These are phyloP conservation scores for Glarea lozoyensis DNA, from an alignment of 495 filamentous ascomycete species.

Conservation along the genomic window DNA sequence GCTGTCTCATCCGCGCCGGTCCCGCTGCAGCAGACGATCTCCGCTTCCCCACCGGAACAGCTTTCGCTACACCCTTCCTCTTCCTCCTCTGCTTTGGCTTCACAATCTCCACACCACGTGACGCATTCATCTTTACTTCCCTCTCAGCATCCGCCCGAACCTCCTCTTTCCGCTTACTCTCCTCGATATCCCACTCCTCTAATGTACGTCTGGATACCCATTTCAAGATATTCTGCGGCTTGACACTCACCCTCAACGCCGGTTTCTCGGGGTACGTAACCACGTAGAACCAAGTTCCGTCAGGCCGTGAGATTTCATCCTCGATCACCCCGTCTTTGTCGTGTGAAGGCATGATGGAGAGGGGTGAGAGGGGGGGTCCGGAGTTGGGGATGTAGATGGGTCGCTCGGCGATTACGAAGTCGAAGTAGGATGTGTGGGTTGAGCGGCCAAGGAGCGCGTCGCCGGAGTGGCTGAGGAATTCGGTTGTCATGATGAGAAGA, in stretches of 20 bases:
- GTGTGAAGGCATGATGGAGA: constrained; percentile 12
- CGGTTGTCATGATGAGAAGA: constrained; percentile 1
- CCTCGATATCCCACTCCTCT: constrained; percentile 8
- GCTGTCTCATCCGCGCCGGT: background rate
- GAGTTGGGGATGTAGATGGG: constrained; percentile 18
- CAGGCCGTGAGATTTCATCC: background rate
- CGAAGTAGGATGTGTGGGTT: constrained; percentile 4
- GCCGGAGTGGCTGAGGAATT: background rate
- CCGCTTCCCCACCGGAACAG: background rate
- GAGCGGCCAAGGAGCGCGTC: background rate
- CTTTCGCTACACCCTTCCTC: background rate
- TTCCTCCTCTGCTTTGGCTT: background rate
- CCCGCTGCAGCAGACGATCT: background rate
- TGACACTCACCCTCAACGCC: constrained; percentile 4
- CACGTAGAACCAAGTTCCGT: constrained; percentile 1
- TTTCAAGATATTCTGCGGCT: constrained; percentile 12
- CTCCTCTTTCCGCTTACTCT: background rate
- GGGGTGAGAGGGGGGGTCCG: constrained; percentile 12
- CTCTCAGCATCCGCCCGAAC: background rate
- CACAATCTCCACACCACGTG: background rate
- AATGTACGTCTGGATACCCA: constrained; percentile 15
- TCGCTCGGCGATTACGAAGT: constrained; percentile 17
- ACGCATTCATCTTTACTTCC: background rate
- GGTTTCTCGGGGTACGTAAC: constrained; percentile 11
- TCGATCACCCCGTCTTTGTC: constrained; percentile 15